Conservation (phyloP, 257 asterid genomes). For the Lycium ferocissimum region DNA sequence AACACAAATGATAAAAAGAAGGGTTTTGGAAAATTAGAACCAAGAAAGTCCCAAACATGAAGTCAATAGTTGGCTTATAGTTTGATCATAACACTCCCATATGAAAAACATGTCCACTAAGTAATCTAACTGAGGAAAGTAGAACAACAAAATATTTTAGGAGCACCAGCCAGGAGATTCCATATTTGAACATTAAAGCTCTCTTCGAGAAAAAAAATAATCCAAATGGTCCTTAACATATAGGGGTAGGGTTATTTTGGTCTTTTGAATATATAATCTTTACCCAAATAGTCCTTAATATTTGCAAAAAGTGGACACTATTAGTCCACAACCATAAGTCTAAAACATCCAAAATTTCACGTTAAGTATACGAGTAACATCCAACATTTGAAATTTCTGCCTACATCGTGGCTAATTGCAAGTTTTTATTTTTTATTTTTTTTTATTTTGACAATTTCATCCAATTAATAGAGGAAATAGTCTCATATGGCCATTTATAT, state of each 20-base stretch:
- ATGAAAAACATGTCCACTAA: neutral
- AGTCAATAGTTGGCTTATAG: neutral
- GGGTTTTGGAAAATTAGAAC: no score
- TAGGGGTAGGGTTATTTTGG: no score
- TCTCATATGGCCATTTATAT: no score
- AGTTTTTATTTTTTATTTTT: no score
- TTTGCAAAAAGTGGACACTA: neutral
- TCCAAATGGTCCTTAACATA: no score
- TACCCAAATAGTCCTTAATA: neutral
- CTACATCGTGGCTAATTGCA: constrained; percentile 4
- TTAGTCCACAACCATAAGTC: neutral
- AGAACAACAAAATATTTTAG: neutral
- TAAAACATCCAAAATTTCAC: neutral
- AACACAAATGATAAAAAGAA: neutral
- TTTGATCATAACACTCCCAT: neutral
- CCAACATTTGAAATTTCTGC: neutral
- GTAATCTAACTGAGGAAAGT: neutral
- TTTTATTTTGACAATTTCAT: neutral
- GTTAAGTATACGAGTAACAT: neutral
- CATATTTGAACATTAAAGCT: neutral
- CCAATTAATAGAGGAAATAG: neutral
- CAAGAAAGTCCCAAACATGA: neutral
- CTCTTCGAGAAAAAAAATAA: neutral
- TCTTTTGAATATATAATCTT: neutral
- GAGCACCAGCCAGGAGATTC: neutral